Conservation (phyloP, 768 basidiomycete species). For the Cantharellus anzutake region DNA sequence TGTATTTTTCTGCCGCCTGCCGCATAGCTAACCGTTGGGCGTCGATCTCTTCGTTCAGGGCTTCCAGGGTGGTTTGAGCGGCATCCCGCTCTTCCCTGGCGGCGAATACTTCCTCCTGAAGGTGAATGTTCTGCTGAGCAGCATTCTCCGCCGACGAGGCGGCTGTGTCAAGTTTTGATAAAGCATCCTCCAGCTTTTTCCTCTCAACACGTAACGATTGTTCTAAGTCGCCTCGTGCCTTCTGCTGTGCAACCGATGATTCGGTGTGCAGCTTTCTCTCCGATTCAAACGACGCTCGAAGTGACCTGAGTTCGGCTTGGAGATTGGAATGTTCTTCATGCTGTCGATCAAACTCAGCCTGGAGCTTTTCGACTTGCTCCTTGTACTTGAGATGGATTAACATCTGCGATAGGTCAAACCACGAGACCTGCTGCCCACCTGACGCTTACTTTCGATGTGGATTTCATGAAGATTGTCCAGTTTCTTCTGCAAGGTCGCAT, state of each 20-base stretch:
- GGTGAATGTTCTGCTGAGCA: not conserved
- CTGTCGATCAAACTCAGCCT: not conserved
- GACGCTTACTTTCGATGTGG: slow-evolving; percentile 5
- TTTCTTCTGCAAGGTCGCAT: slow-evolving; percentile 4
- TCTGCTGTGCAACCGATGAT: not conserved
- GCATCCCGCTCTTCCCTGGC: not conserved
- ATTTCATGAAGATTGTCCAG: slow-evolving; percentile 4
- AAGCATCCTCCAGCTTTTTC: not conserved
- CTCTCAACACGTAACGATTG: not conserved
- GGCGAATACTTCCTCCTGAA: not conserved
- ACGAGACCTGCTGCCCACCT: not conserved
- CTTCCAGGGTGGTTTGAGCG: not conserved
- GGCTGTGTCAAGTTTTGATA: not conserved
- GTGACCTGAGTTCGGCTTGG: not conserved
- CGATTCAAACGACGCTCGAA: not conserved
- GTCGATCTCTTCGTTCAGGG: not conserved
- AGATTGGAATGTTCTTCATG: not conserved
- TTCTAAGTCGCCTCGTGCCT: not conserved
- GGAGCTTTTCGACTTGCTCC: not conserved
- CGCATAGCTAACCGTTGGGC: not conserved
- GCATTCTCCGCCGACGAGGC: not conserved
- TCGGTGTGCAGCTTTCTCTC: not conserved
- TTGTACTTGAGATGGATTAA: not conserved
- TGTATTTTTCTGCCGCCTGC: not conserved
- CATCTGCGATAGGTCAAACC: not conserved